These are phyloP conservation scores for Candida gigantensis DNA, from an alignment of 1,139 yeast genomes.

Conservation along the genomic window DNA sequence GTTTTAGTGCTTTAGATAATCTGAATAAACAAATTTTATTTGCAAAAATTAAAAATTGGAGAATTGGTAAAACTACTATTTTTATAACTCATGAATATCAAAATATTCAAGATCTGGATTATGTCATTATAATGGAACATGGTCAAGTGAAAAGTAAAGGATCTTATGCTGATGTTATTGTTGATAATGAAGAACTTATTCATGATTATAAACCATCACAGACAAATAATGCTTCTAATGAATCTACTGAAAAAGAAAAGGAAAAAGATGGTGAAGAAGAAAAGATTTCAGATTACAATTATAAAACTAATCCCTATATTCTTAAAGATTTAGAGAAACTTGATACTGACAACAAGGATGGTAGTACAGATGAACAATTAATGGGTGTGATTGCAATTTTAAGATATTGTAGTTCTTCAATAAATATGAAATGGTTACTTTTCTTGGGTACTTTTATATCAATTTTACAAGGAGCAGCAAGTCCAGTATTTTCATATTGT, in stretches of 20 bases:
- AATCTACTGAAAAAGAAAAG: constrained; percentile 2
- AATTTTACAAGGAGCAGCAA: constrained; percentile 58
- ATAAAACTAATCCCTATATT: constrained; percentile 26
- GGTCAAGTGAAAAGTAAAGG: constrained; percentile 46
- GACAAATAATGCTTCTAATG: background rate
- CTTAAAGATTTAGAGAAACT: constrained; percentile 23
- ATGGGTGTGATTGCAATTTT: constrained; percentile 36
- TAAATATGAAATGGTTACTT: constrained; percentile 38
- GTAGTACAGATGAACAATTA: constrained; percentile 16
- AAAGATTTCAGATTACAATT: constrained; percentile 15
- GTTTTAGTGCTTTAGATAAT: constrained; percentile 77
- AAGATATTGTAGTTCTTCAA: constrained; percentile 32
- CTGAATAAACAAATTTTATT: constrained; percentile 46
- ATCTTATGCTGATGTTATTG: constrained; percentile 3
- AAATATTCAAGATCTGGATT: constrained; percentile 56
- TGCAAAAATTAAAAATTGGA: constrained; percentile 55
- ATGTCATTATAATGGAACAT: constrained; percentile 55
- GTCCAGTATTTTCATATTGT: constrained; percentile 78
- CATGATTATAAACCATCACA: background rate
- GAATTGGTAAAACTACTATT: constrained; percentile 72
- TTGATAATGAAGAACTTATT: constrained; percentile 8
- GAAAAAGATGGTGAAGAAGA: constrained; percentile 1
- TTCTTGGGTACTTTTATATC: constrained; percentile 55
- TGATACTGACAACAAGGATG: no score
- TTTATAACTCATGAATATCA: constrained; percentile 75